These are phyloP conservation scores for Trichoderma harzianum DNA, from an alignment of 2,329 filamentous ascomycete species.

Conservation along the genomic window DNA sequence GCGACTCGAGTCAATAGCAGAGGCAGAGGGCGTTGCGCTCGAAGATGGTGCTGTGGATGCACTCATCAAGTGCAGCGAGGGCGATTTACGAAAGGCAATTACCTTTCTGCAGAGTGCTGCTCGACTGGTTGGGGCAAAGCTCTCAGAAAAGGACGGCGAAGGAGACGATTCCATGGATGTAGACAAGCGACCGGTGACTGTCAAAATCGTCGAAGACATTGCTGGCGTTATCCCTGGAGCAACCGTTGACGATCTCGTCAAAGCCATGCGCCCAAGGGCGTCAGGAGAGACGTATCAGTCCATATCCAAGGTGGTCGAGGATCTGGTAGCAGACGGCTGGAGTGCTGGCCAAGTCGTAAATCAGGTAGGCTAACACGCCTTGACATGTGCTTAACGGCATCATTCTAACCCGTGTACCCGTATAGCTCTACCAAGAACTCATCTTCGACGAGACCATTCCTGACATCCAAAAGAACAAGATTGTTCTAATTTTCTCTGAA, in stretches of 20 bases:
- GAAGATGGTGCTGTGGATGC: conserved; percentile 79
- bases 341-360: conserved; percentile 83
- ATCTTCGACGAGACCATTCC: conserved; percentile 80
- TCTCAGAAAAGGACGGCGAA: conserved; percentile 45
- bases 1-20: conserved; percentile 78
- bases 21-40: conserved; percentile 69
- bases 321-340: conserved; percentile 95
- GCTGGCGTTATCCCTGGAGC: conserved; percentile 83
- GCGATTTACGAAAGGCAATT: conserved; percentile 92
- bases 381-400: conserved; percentile 18
- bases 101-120: conserved; percentile 96
- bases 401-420: conserved; percentile 7
- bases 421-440: conserved; percentile 73
- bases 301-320: conserved; percentile 76
- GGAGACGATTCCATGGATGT: conserved; percentile 61
- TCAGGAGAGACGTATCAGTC: conserved; percentile 65
- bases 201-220: conserved; percentile 86
- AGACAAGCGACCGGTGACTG: conserved; percentile 62
- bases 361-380: conserved; percentile 54
- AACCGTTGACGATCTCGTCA: conserved; percentile 67
- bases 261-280: conserved; percentile 71
- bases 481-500: conserved; percentile 87
- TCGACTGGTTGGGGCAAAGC: conserved; percentile 70
- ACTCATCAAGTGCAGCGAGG: conserved; percentile 83
- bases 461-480: conserved; percentile 84